Conservation (phyloP, 2,329 filamentous ascomycete genomes). For the Neospermospora avenae region DNA sequence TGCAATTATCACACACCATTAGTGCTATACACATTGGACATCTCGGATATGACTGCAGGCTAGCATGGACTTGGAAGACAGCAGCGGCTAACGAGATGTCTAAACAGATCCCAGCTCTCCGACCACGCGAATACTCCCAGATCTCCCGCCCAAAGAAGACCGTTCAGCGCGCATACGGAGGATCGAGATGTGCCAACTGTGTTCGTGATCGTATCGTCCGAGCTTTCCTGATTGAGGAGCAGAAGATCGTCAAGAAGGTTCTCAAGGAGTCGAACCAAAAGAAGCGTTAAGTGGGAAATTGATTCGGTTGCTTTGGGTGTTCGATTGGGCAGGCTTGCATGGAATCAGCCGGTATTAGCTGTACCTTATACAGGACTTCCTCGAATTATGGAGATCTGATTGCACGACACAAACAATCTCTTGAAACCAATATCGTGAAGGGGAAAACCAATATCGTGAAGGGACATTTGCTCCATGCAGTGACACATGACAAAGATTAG, state of each 20-base stretch:
- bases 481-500: neutral
- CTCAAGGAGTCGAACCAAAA: slow-evolving; percentile 93
- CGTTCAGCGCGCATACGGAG: slow-evolving; percentile 96
- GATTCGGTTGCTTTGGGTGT: slow-evolving; percentile 35
- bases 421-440: neutral
- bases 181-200: slow-evolving; percentile 97
- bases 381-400: slow-evolving; percentile 30
- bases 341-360: slow-evolving; percentile 35
- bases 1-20: too few relatives aligned
- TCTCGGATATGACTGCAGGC: too few relatives aligned
- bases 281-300: slow-evolving; percentile 34
- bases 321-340: slow-evolving; percentile 35
- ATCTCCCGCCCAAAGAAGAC: slow-evolving; percentile 99
- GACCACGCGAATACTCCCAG: slow-evolving; percentile 94
- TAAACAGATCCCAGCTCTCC: slow-evolving; percentile 83
- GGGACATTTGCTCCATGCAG: neutral
- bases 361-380: slow-evolving; percentile 34
- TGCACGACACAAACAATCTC: slow-evolving; percentile 14
- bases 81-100: slow-evolving; percentile 32
- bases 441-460: too few relatives aligned
- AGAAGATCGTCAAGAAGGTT: slow-evolving; percentile 99
- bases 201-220: slow-evolving; percentile 97
- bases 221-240: slow-evolving; percentile 99
- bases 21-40: too few relatives aligned
- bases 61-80: neutral